These are phyloP conservation scores for Shiraia bambusicola DNA, from an alignment of 2,329 filamentous ascomycete species.

Conservation along the genomic window DNA sequence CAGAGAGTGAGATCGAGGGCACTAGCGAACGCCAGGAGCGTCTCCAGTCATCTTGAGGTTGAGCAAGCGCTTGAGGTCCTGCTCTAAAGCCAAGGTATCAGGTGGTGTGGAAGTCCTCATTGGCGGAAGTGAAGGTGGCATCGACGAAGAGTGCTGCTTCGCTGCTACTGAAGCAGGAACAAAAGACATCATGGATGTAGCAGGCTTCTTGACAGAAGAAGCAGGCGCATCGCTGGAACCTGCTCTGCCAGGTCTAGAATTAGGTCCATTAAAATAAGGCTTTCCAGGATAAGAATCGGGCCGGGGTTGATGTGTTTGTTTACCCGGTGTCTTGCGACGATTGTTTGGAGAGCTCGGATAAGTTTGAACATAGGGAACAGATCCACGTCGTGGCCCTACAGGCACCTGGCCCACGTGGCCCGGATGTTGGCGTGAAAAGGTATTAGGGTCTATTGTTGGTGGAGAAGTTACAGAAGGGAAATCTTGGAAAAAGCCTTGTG, in stretches of 20 bases:
- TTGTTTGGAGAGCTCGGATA: conserved; percentile 28
- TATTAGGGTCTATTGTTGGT: conserved; percentile 21
- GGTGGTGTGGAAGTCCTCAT: conserved; percentile 17
- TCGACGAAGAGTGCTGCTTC: conserved; percentile 30
- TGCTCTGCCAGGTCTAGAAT: conserved; percentile 15
- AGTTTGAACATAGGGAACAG: conserved; percentile 28
- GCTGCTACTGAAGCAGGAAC: conserved; percentile 41
- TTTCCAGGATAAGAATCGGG: conserved; percentile 25
- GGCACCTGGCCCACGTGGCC: conserved; percentile 16
- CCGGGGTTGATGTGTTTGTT: conserved; percentile 25
- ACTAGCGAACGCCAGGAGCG: conserved; percentile 25
- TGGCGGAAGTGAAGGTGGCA: conserved; percentile 18
- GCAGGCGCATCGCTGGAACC: conserved; percentile 13
- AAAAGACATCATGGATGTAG: conserved; percentile 36
- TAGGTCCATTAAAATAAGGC: conserved; percentile 11
- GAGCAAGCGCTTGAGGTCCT: conserved; percentile 41
- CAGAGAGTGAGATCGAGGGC: conserved; percentile 9
- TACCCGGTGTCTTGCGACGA: conserved; percentile 25
- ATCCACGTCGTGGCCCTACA: conserved; percentile 24
- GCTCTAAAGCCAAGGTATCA: conserved; percentile 34
- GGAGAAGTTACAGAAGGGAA: conserved; percentile 25
- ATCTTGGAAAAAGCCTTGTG: conserved; percentile 24
- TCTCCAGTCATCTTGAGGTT: conserved; percentile 31
- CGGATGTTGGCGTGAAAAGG: conserved; percentile 18
- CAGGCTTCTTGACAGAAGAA: conserved; percentile 21